Base-by-base conservation (phyloP, 129 eudicot species). In the Centella asiatica region DNA sequence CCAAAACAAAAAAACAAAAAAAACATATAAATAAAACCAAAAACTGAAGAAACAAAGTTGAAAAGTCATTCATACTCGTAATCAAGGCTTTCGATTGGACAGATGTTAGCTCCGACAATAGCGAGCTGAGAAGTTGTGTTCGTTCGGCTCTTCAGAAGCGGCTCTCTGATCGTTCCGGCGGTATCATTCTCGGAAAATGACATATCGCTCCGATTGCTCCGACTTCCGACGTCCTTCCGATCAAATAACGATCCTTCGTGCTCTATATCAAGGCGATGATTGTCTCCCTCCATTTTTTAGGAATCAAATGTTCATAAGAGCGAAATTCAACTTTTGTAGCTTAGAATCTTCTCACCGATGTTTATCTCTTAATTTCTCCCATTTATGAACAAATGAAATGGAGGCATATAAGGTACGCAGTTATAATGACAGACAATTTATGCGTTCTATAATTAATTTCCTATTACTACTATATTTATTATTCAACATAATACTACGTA, bases 21-120 rank as follows among this genome's bases (percentile, higher is more conserved):
- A 19, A 47, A 5, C 19, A 17, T 19, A 4, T 4, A n/a, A 34
- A 19, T n/a, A 0, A 47, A 47, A 47, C n/a, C 0, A 19, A 47
- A 47, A 10, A 40, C 0, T 40, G 18, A 40, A 40, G 18, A 6
- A 40, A 40, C 0, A 17, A 3, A 34, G 13, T 20, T 11, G 8
- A 6, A 27, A n/a, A 12, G 26, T 39, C 4, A 49, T 15, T 6
- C 79, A 26, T 87, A 87, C 99, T 92, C 96, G 68, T 87, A 92
- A 77, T 92, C 99, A 52, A 92, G 99, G 69, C 92, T 82, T 59
- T 92, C 96, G 47, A 92, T 87, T 12, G 99, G 90, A 34, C 78
- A 87, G 64, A 74, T 68, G 64, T 92, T 92, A 61, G 99, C 80
- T 12, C 99, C 99, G 74, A 92, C 82, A 72, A 92, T 83, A 59